Base-by-base conservation (phyloP, 1,284 basidiomycete species). In the Melampsora larici-populina region DNA sequence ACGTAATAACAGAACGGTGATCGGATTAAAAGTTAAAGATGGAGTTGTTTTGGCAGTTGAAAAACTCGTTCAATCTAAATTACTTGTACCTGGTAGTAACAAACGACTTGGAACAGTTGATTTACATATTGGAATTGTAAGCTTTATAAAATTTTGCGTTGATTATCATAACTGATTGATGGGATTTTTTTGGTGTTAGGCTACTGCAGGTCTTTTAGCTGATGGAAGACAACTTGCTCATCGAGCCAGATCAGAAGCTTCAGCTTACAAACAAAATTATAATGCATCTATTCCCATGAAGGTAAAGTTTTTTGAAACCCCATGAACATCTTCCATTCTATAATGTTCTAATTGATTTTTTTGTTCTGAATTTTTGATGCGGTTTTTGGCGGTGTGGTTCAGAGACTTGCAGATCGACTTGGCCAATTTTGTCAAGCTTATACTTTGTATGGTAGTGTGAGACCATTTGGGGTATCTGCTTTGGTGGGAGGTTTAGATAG, bases 11-110 rank as follows among this genome's bases (percentile, higher is more conserved):
- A 96, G 93, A 65, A 94, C 93, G 79, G 92, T 90, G 17, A 92
- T 96, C 80, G 95, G 94, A 46, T 87, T 99, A 66, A 90, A 92
- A 83, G 92, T 93, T 82, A 94, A 93, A 84, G 94, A 97, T 83
- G 97, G 97, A 48, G 87, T 99, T 78, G 89, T 99, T 18, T 87
- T 98, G 55, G 97, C 94, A 11, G 94, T 98, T 21, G 97, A 99
- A 88, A 97, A 98, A 84, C 89, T 98, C 70, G 89, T 98, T n/a
- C 93, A 96, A 84, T 97, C 94, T 58, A 99, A 98, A 85, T 89
- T 99, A 70, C 88, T 99, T 55, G 92, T 99, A 4, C 94, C 95
- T 63, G 93, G 91, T 70, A 90, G 91, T 66, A 99, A 99, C 86
- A 88, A 91, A 81, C 89, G 97, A 81, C 97, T 99, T 85, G 92